Evolutionary conservation across 225 moss, liverwort and hornwort genomes (phyloP), one percentile per base, ranked within the genome.

Genomic region (Sphagnum tenellum): DNA sequence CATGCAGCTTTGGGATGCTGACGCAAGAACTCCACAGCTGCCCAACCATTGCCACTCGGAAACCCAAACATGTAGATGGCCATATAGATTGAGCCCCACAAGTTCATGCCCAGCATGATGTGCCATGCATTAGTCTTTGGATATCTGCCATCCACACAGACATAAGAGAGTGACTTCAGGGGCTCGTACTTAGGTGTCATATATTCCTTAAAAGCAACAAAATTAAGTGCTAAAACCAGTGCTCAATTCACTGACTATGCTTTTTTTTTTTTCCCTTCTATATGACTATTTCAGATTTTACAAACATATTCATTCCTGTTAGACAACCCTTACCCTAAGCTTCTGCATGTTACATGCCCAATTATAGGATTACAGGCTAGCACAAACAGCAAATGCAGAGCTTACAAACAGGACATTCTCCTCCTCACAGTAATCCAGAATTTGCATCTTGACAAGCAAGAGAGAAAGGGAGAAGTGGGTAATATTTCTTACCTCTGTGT

Each of bases 51-150:
- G 1, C 90, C 89, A 51, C 81, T 83, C 0, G 85, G 71, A 83
- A 85, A 85, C 47, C 78, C 86, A 60, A 98, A 98, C 88, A 98
- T 78, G 70, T 85, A 86, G 5, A 90, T 3, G 2, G 76, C 67
- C 89, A 88, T 98, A 70, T 98, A 98, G 47, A 93, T 84, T 2
- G 87, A 86, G 66, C 93, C 90, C 98, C 98, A 98, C 71, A 98
- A 78, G 74, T 98, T 98, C 98, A 93, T 93, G 67, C 93, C 93
- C 83, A 93, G 69, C 98, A 98, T 98, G 4, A 98, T 84, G 4
- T 90, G 93, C 98, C 98, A 98, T 45, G 94, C 90, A 46, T 74
- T 89, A 0, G 98, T 98, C 68, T 86, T 88, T 0, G 98, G 98
- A 52, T 98, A 89, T 67, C 98, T 98, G 98, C 54, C 45, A 80